These are phyloP conservation scores for Colletotrichum brevisporum DNA, from an alignment of 2,329 filamentous ascomycete genomes.

Conservation along the genomic window DNA sequence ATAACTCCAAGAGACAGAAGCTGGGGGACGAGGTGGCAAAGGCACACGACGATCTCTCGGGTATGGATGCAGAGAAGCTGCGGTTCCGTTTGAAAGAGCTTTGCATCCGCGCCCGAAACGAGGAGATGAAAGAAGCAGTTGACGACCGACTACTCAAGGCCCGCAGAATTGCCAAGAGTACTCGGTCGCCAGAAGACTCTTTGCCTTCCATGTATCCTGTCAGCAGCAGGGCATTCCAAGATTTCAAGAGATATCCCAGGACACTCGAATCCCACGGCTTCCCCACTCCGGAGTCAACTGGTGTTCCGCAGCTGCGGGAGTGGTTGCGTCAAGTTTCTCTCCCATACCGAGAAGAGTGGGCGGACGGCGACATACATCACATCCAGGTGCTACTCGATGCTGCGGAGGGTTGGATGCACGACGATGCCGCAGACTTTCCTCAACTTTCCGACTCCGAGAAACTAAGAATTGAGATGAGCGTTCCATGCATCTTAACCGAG, in stretches of 20 bases:
- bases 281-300: conserved; percentile 19
- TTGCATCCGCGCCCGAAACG: conserved; percentile 40
- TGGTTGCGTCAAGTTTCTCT: conserved; percentile 36
- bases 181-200: background rate
- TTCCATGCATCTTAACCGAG: background rate
- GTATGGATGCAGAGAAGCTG: background rate
- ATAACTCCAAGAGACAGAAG: background rate
- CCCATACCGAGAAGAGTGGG: conserved; percentile 26
- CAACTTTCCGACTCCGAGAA: background rate
- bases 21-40: background rate
- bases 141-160: conserved; percentile 9
- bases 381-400: conserved; percentile 38
- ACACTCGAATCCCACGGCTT: conserved; percentile 13
- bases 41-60: background rate
- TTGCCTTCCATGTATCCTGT: conserved; percentile 34
- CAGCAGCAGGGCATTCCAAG: conserved; percentile 35
- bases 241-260: background rate
- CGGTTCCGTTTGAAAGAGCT: background rate
- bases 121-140: conserved; percentile 10
- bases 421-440: background rate
- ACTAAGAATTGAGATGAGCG: background rate
- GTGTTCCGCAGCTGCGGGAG: conserved; percentile 27
- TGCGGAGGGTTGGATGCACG: conserved; percentile 23
- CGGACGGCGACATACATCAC: conserved; percentile 25
- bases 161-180: background rate